Conservation (phyloP, 495 filamentous ascomycete species). For the Letharia lupina region DNA sequence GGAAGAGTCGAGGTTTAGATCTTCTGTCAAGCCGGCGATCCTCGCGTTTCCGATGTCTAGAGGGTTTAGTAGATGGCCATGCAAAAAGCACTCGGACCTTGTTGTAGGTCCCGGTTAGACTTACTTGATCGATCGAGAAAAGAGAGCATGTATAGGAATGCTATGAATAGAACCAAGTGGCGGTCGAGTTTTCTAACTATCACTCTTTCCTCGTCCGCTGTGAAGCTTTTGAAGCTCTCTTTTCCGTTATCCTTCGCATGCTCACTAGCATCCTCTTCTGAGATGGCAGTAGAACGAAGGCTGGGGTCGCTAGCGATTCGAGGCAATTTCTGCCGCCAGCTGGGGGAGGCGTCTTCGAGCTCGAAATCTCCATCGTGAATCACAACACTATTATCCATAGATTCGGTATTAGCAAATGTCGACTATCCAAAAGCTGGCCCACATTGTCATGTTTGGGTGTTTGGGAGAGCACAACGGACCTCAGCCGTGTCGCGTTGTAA, state of each 20-base stretch:
- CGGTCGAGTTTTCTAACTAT: constrained; percentile 68
- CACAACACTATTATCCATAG: neutral
- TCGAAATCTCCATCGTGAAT: neutral
- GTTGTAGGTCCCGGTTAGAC: constrained; percentile 21
- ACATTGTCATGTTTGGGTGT: neutral
- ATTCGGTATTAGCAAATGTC: neutral
- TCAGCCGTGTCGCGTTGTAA: neutral
- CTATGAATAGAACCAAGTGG: constrained; percentile 67
- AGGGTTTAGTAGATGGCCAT: neutral
- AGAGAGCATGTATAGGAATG: constrained; percentile 67
- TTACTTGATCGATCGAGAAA: constrained; percentile 71
- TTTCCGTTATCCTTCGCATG: neutral
- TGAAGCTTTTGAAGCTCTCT: constrained; percentile 53
- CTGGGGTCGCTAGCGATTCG: neutral
- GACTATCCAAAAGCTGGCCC: neutral
- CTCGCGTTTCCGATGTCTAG: constrained; percentile 73
- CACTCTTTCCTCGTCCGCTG: constrained; percentile 59
- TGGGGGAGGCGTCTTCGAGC: neutral
- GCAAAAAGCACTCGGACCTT: neutral
- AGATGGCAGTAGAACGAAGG: neutral
- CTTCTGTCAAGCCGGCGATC: constrained; percentile 60
- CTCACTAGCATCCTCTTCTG: neutral
- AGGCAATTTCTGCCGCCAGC: neutral
- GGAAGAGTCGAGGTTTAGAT: constrained; percentile 47
- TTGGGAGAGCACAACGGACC: neutral